These are phyloP conservation scores for Garcileccinum viscosum DNA, from an alignment of 1,284 basidiomycete species.

Conservation along the genomic window DNA sequence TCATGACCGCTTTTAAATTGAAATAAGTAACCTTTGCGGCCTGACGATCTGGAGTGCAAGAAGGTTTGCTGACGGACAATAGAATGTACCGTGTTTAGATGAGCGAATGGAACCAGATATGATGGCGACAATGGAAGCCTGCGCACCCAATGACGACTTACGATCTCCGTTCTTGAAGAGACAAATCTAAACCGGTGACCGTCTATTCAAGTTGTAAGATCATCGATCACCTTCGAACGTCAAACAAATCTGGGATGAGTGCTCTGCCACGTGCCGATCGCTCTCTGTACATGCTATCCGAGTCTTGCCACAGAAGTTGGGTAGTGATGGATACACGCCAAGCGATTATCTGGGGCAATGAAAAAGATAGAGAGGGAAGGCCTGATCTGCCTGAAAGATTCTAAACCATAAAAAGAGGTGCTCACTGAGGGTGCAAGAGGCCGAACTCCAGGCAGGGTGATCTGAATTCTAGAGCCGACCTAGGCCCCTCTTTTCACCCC, in stretches of 20 bases:
- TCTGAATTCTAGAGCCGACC: neutral
- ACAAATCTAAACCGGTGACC: neutral
- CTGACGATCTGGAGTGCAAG: neutral
- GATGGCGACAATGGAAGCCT: constrained; percentile 1
- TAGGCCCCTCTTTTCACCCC: neutral
- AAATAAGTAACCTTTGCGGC: neutral
- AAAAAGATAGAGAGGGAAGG: neutral
- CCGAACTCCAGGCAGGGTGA: neutral
- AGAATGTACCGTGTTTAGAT: neutral
- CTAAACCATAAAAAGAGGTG: neutral
- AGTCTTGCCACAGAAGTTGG: neutral
- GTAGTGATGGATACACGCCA: neutral
- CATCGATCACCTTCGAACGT: neutral
- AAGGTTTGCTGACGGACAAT: neutral
- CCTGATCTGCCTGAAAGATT: no score
- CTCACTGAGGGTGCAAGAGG: neutral
- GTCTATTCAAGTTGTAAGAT: neutral
- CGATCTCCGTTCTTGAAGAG: neutral
- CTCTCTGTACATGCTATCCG: neutral
- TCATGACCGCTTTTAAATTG: neutral
- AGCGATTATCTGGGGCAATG: neutral
- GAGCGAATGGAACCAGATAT: neutral
- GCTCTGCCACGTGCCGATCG: neutral
- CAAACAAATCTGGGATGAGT: neutral
- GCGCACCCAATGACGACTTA: neutral